Percentiles rank a stretch among this genome's conserved stretches.
Evolutionary conservation across 257 asterid species (phyloP).

Genomic region (Ajuga chamaepitys): DNA sequence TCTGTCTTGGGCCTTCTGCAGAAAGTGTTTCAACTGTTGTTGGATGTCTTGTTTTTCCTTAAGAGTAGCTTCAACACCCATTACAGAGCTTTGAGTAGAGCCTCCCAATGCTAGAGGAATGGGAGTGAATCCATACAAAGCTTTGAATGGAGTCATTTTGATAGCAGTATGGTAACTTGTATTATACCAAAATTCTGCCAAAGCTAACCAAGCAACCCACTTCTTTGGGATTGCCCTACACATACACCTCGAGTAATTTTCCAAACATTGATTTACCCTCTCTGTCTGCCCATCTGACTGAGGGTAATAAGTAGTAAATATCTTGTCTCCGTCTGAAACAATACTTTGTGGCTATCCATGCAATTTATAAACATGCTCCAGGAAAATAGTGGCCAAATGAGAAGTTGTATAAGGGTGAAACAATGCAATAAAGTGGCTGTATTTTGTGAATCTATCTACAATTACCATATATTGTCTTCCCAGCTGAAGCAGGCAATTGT

Average conservation of each 20-base stretch:
- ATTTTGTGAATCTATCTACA: too few relatives aligned
- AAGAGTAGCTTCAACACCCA: too few relatives aligned
- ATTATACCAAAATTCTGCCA: neutral
- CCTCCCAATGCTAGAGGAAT: too few relatives aligned
- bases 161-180: neutral
- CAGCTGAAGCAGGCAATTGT: too few relatives aligned
- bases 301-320: neutral
- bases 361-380: neutral
- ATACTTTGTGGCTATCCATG: neutral
- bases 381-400: neutral
- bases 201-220: neutral
- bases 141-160: neutral
- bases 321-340: neutral
- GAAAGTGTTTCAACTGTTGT: too few relatives aligned
- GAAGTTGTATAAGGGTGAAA: too few relatives aligned
- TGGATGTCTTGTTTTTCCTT: too few relatives aligned
- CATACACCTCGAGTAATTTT: neutral
- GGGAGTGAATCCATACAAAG: neutral
- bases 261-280: neutral
- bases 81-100: too few relatives aligned
- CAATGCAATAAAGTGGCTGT: too few relatives aligned
- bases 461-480: too few relatives aligned
- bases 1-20: neutral
- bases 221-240: neutral
- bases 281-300: neutral